Conservation (phyloP, 352 stramenopile genomes). For the Phytopythium delawarense region DNA sequence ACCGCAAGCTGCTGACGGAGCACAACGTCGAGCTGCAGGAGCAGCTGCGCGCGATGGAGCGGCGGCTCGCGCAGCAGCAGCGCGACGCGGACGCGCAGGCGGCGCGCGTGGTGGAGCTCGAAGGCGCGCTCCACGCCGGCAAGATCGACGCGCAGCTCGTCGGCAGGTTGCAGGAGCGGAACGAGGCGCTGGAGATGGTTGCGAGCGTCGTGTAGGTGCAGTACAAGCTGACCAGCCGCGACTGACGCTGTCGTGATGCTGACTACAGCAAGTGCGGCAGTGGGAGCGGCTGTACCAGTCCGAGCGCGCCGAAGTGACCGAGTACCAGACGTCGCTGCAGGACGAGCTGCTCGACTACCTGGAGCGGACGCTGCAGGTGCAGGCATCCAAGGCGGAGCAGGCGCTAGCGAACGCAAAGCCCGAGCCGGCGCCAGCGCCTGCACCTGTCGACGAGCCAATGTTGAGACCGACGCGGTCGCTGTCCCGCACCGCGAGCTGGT, state of each 20-base stretch:
- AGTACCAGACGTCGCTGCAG: constrained; percentile 36
- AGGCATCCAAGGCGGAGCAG: neutral
- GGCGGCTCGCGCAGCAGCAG: constrained; percentile 38
- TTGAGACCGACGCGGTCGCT: neutral
- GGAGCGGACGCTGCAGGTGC: constrained; percentile 28
- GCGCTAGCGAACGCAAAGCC: neutral
- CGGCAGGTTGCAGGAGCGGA: constrained; percentile 27
- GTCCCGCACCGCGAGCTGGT: constrained; percentile 5
- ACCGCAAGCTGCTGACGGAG: constrained; percentile 74
- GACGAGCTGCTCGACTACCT: constrained; percentile 52
- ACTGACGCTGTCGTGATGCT: neutral
- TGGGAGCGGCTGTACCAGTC: constrained; percentile 57
- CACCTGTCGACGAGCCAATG: neutral
- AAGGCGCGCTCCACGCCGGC: constrained; percentile 45
- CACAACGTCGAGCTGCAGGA: constrained; percentile 80
- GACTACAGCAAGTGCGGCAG: constrained; percentile 37
- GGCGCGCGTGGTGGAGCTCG: constrained; percentile 56
- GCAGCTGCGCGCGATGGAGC: constrained; percentile 42
- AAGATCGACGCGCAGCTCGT: constrained; percentile 35
- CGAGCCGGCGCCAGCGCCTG: neutral
- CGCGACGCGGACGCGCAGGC: constrained; percentile 55
- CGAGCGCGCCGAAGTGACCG: constrained; percentile 30
- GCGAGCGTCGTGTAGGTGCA: neutral
- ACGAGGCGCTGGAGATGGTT: constrained; percentile 45
- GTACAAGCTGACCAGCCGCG: too few relatives aligned